Evolutionary conservation across 768 basidiomycete genomes (phyloP).

Genomic region (Collybia sordida): DNA sequence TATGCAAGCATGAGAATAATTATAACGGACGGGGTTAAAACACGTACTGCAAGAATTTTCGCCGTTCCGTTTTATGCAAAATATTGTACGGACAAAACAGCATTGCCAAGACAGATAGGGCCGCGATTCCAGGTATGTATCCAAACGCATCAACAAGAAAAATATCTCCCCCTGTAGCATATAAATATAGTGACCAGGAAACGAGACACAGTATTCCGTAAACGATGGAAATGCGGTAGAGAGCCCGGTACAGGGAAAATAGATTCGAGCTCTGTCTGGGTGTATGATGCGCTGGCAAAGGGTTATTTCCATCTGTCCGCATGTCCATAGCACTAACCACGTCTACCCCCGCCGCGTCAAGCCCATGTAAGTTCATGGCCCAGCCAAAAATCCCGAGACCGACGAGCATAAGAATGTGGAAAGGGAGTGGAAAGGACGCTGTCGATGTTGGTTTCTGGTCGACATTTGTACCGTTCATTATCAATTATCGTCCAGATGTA

Average conservation of each 20-base stretch:
- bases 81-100: slow-evolving; percentile 70
- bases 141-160: slow-evolving; percentile 72
- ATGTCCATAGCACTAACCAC: slow-evolving; percentile 70
- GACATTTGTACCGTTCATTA: slow-evolving; percentile 19
- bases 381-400: slow-evolving; percentile 85
- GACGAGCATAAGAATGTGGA: slow-evolving; percentile 80
- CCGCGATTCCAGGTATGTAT: slow-evolving; percentile 70
- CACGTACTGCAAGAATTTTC: slow-evolving; percentile 76
- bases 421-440: slow-evolving; percentile 82
- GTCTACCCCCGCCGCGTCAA: slow-evolving; percentile 75
- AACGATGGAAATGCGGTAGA: slow-evolving; percentile 65
- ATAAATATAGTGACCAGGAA: slow-evolving; percentile 71
- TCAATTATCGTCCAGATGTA: slow-evolving; percentile 5
- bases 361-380: slow-evolving; percentile 90
- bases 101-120: slow-evolving; percentile 52
- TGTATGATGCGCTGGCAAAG: slow-evolving; percentile 25
- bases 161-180: slow-evolving; percentile 55
- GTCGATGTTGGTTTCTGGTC: slow-evolving; percentile 46
- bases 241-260: slow-evolving; percentile 49
- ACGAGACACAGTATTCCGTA: slow-evolving; percentile 62
- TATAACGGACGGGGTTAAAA: slow-evolving; percentile 5
- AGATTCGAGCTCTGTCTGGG: slow-evolving; percentile 34
- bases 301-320: slow-evolving; percentile 30
- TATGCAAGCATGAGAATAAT: background rate
- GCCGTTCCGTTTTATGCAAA: slow-evolving; percentile 68